Base-by-base conservation (phyloP, 176 grass and related monocot species). In the Phragmites australis region DNA sequence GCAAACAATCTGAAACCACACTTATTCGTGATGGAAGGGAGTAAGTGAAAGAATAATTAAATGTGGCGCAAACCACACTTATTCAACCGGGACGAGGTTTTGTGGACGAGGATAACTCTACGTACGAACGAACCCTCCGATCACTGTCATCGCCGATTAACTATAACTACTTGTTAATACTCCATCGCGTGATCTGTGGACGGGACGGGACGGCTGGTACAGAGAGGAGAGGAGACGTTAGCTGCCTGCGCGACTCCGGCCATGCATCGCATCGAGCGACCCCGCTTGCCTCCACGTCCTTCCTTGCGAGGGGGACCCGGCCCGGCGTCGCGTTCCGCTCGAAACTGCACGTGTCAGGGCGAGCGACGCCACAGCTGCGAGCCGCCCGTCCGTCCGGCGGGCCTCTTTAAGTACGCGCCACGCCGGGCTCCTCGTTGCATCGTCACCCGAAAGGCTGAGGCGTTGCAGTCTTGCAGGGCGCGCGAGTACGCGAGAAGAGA, bases 11-110 rank as follows among this genome's bases (percentile, higher is more conserved):
- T n/a, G n/a, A n/a, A n/a, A n/a, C n/a, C n/a, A n/a, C n/a, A n/a
- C n/a, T n/a, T n/a, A n/a, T n/a, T n/a, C n/a, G n/a, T n/a, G n/a
- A n/a, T n/a, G n/a, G n/a, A n/a, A n/a, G n/a, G n/a, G n/a, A n/a
- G 25, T 32, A 27, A 31, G 74, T 18, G 80, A 79, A 57, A 53
- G 31, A 56, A 60, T 13, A 46, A 79, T 0, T 26, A 43, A 18
- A 43, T 1, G 25, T n/a, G 13, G 21, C 57, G 57, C 6, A 65
- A 76, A 48, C 41, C 77, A 47, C 2, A 6, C 19, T 27, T 19
- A 18, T 85, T 89, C 58, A 81, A 82, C 32, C n/a, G 52, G n/a
- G 65, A 75, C 81, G 82, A 90, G 85, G 91, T 85, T 88, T 83
- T 77, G 91, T 93, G 91, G 88, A 67, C 86, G 86, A 14, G 39